Evolutionary conservation across 2,329 filamentous ascomycete genomes (phyloP).

Genomic region (Aspergillus caelatus): DNA sequence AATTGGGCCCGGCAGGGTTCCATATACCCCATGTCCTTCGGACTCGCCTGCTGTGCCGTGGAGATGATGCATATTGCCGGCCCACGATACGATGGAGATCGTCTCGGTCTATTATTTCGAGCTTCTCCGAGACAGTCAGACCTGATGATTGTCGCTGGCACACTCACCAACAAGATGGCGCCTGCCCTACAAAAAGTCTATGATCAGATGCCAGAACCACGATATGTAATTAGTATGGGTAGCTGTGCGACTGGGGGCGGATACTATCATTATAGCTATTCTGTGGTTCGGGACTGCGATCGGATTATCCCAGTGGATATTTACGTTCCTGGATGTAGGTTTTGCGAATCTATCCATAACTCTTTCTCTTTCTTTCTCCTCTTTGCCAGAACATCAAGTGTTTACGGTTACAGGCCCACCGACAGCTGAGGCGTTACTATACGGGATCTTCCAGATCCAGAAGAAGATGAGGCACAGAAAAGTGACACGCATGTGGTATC

Average conservation of each 20-base stretch:
- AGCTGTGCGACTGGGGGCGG: slow-evolving; percentile 84
- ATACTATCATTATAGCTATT: slow-evolving; percentile 88
- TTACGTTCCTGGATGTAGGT: slow-evolving; percentile 73
- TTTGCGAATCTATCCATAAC: too few relatives aligned
- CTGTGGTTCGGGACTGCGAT: slow-evolving; percentile 75
- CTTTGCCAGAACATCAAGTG: too few relatives aligned
- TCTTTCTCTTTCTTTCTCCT: too few relatives aligned
- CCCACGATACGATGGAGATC: slow-evolving; percentile 87
- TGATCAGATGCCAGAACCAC: slow-evolving; percentile 93
- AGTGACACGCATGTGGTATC: background rate
- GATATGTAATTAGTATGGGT: slow-evolving; percentile 87
- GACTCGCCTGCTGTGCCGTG: slow-evolving; percentile 85
- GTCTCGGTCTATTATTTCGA: slow-evolving; percentile 86
- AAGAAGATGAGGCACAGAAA: background rate
- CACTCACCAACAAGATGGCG: slow-evolving; percentile 95
- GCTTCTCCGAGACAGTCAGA: slow-evolving; percentile 85
- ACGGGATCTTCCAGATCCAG: background rate
- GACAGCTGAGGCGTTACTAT: background rate
- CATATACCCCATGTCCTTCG: slow-evolving; percentile 91
- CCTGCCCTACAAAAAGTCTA: slow-evolving; percentile 88
- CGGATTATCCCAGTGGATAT: slow-evolving; percentile 79
- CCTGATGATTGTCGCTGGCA: slow-evolving; percentile 92
- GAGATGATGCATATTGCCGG: slow-evolving; percentile 96
- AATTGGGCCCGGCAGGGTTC: slow-evolving; percentile 90
- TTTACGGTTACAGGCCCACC: background rate